A percentile compares a stretch with the other conserved stretches of the same genome.
These are phyloP conservation scores for Komagataella pseudopastoris DNA, from an alignment of 805 yeast species.

Conservation along the genomic window DNA sequence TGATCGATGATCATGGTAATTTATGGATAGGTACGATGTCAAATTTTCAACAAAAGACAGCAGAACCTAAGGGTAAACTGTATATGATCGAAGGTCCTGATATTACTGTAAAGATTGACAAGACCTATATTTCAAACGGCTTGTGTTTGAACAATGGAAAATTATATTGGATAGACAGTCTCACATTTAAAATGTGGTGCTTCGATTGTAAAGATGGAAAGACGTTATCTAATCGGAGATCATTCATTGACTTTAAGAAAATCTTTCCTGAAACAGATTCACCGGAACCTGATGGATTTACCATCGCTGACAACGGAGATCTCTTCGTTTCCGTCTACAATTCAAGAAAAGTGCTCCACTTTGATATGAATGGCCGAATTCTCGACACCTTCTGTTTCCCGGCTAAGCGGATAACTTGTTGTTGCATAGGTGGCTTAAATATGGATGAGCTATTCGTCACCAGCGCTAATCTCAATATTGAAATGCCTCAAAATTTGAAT, in stretches of 20 bases:
- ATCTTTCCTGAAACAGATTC: conserved; percentile 10
- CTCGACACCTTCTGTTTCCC: conserved; percentile 44
- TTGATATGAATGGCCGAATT: conserved; percentile 33
- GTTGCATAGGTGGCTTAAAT: conserved; percentile 50
- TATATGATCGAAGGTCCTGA: conserved; percentile 23
- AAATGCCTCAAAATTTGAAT: conserved; percentile 18
- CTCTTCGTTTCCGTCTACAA: conserved; percentile 61
- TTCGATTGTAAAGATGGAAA: conserved; percentile 26
- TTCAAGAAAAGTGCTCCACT: conserved; percentile 40
- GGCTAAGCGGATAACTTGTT: conserved; percentile 46
- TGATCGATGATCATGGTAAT: conserved; percentile 62
- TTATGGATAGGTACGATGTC: conserved; percentile 78
- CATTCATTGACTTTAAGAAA: conserved; percentile 23
- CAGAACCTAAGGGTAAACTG: conserved; percentile 40
- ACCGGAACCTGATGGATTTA: conserved; percentile 76
- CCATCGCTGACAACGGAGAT: conserved; percentile 38
- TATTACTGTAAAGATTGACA: conserved; percentile 19
- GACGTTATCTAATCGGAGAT: conserved; percentile 20
- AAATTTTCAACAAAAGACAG: conserved; percentile 10
- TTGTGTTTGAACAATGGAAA: conserved; percentile 36
- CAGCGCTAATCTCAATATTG: conserved; percentile 40
- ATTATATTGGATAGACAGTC: conserved; percentile 42
- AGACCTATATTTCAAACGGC: conserved; percentile 58
- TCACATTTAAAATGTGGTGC: conserved; percentile 30
- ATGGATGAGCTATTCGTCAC: conserved; percentile 53